Percentiles rank a stretch among this genome's conserved stretches.
Evolutionary conservation across 2,329 filamentous ascomycete species (phyloP).

Genomic region (Stemphylium lycopersici): DNA sequence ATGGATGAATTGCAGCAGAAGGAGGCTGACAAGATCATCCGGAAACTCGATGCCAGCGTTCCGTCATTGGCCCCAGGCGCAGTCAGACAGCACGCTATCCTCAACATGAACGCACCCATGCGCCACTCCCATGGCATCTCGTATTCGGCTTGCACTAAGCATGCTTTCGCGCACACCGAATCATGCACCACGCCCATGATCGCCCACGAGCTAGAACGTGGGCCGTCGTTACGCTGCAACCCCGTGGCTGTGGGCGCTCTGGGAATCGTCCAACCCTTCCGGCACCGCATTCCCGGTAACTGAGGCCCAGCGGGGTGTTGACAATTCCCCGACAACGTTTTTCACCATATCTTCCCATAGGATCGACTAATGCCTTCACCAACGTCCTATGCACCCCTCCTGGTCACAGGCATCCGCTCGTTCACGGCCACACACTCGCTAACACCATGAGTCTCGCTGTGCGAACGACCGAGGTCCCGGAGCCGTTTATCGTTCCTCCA

Average conservation of each 20-base stretch:
- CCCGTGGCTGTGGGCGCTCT: neutral
- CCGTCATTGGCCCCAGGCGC: constrained; percentile 14
- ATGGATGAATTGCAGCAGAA: constrained; percentile 1
- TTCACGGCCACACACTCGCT: constrained; percentile 11
- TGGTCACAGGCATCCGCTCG: neutral
- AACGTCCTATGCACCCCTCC: neutral
- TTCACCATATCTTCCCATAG: constrained; percentile 4
- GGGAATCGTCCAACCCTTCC: neutral
- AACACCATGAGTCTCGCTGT: constrained; percentile 29
- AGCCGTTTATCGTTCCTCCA: constrained; percentile 42
- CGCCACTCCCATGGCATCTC: constrained; percentile 14
- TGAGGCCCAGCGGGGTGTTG: neutral
- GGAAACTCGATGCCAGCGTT: constrained; percentile 3
- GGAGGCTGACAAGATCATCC: constrained; percentile 19
- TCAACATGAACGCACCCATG: constrained; percentile 15
- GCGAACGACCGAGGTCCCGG: constrained; percentile 18
- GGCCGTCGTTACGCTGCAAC: neutral
- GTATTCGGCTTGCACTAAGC: constrained; percentile 15
- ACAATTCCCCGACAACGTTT: neutral
- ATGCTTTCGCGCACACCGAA: constrained; percentile 4
- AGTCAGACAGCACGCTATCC: constrained; percentile 6
- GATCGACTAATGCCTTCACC: neutral
- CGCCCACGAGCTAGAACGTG: constrained; percentile 13
- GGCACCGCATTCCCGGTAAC: neutral
- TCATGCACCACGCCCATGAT: neutral